Conservation (phyloP, 2,329 filamentous ascomycete genomes). For the Colletotrichum plurivorum region DNA sequence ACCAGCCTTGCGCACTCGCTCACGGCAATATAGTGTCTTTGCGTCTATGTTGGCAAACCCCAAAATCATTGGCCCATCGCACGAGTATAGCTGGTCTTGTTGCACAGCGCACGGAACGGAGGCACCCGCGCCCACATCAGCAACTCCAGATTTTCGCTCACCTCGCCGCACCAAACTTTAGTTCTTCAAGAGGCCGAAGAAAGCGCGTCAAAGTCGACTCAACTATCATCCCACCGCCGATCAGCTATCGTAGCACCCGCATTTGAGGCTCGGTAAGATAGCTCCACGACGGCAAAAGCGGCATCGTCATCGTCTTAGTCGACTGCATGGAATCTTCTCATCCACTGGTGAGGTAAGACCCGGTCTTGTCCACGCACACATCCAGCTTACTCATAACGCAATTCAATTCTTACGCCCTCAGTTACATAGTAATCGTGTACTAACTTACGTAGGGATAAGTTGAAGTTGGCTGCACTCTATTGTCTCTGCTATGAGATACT, state of each 20-base stretch:
- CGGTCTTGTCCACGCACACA: too few species aligned
- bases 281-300: neutral
- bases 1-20: too few species aligned
- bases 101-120: too few species aligned
- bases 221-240: too few species aligned
- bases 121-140: too few species aligned
- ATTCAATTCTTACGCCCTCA: neutral
- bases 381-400: neutral
- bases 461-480: neutral
- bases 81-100: too few species aligned
- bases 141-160: too few species aligned
- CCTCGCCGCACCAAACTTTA: too few species aligned
- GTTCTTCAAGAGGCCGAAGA: too few species aligned
- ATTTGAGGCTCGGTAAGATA: neutral
- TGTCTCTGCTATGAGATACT: slow-evolving; percentile 30
- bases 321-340: slow-evolving; percentile 9
- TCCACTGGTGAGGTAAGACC: slow-evolving; percentile 14
- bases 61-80: too few species aligned
- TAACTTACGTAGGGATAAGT: slow-evolving; percentile 31
- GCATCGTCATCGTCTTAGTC: neutral
- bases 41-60: too few species aligned
- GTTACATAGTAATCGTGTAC: neutral
- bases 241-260: neutral
- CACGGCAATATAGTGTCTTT: too few species aligned
- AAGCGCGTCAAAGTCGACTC: neutral